A percentile compares a stretch with the other conserved stretches of the same genome.
phyloP scores from a whole-genome alignment of 371 early-diverging fungal species.

The Actinomortierella wolfii region DNA sequence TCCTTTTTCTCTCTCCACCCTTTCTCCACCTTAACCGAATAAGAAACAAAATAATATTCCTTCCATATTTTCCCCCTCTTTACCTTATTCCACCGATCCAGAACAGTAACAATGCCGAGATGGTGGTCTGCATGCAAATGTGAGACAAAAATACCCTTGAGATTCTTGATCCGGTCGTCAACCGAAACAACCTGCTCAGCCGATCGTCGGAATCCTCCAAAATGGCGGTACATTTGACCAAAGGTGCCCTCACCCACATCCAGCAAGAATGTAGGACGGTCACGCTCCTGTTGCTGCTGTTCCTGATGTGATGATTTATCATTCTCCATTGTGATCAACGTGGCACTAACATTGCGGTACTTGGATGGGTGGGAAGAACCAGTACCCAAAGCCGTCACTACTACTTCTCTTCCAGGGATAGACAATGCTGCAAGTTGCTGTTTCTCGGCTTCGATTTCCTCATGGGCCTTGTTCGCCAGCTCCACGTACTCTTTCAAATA shows the following conservation, averaged over 20 bases:
- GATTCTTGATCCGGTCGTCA: slow-evolving; percentile 49
- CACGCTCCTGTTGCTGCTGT: not conserved
- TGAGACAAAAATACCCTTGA: slow-evolving; percentile 89
- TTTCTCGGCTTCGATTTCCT: slow-evolving; percentile 24
- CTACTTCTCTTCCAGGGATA: slow-evolving; percentile 57
- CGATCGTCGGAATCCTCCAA: slow-evolving; percentile 54
- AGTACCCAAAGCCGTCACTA: slow-evolving; percentile 88
- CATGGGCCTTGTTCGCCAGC: slow-evolving; percentile 34
- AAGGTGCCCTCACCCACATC: slow-evolving; percentile 99
- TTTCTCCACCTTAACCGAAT: too few relatives aligned
- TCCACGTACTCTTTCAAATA: slow-evolving; percentile 40
- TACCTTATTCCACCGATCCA: slow-evolving; percentile 68
- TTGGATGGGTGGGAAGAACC: slow-evolving; percentile 97
- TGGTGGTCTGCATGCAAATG: slow-evolving; percentile 99
- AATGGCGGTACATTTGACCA: slow-evolving; percentile 87
- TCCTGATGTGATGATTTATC: too few relatives aligned
- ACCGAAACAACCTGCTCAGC: slow-evolving; percentile 26
- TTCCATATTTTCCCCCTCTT: slow-evolving; percentile 19
- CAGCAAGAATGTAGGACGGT: slow-evolving; percentile 63
- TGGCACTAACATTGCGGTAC: slow-evolving; percentile 80
- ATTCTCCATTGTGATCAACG: slow-evolving; percentile 1
- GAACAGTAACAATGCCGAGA: slow-evolving; percentile 83
- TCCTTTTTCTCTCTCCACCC: too few relatives aligned
- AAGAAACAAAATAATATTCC: not conserved
- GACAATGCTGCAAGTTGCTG: not conserved